Conservation (phyloP, 148 eudicot species). For the Spergularia bocconei region DNA sequence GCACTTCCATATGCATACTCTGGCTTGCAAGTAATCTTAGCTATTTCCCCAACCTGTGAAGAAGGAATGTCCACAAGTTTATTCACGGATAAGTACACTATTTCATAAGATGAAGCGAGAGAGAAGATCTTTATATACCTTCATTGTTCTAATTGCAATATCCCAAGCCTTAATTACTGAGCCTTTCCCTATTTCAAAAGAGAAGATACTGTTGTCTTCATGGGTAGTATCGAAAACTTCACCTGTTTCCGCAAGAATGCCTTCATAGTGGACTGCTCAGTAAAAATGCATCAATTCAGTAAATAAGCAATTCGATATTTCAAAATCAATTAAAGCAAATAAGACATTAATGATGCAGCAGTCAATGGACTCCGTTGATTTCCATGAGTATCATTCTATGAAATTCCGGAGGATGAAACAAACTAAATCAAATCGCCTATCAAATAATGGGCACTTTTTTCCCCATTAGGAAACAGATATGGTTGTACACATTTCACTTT, state of each 20-base stretch:
- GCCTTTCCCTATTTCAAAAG: slow-evolving; percentile 88
- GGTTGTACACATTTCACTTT: too few species aligned
- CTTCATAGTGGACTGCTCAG: slow-evolving; percentile 82
- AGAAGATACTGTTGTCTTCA: slow-evolving; percentile 85
- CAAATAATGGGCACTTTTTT: too few species aligned
- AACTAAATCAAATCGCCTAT: too few species aligned
- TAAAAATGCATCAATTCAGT: background rate
- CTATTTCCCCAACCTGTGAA: slow-evolving; percentile 88
- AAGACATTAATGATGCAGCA: background rate
- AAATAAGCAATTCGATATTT: background rate
- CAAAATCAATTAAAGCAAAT: background rate
- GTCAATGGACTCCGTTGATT: background rate
- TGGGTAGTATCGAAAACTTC: slow-evolving; percentile 91
- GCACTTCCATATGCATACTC: slow-evolving; percentile 98
- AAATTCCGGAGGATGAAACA: too few species aligned
- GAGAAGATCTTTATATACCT: slow-evolving; percentile 35
- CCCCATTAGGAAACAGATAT: too few species aligned
- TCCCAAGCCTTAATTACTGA: slow-evolving; percentile 96
- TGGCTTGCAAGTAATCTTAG: slow-evolving; percentile 86
- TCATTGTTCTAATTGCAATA: slow-evolving; percentile 86
- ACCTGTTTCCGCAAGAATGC: slow-evolving; percentile 79
- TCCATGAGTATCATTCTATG: too few species aligned
- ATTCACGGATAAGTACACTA: background rate
- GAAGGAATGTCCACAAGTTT: background rate
- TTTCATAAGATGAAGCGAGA: background rate